Conservation (phyloP, 805 yeast genomes). For the Saccharomyces jurei region DNA sequence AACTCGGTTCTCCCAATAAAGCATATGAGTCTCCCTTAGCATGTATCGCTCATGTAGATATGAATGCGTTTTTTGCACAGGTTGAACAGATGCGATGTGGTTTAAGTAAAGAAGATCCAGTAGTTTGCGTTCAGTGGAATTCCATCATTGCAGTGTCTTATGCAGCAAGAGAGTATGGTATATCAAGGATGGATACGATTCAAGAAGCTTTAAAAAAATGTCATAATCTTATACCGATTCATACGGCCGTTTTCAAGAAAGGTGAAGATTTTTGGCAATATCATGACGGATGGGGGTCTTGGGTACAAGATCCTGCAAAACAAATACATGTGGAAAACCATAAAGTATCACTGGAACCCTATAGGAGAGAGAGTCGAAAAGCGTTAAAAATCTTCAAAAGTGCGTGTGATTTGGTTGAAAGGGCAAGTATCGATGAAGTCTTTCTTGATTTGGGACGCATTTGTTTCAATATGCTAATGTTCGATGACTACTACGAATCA, state of each 20-base stretch:
- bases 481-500: slow-evolving; percentile 8
- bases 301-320: slow-evolving; percentile 36
- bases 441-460: slow-evolving; percentile 75
- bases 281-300: slow-evolving; percentile 33
- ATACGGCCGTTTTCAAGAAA: slow-evolving; percentile 86
- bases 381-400: slow-evolving; percentile 57
- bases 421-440: slow-evolving; percentile 93
- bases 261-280: slow-evolving; percentile 85
- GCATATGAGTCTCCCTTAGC: slow-evolving; percentile 64
- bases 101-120: slow-evolving; percentile 60
- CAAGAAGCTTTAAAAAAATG: slow-evolving; percentile 67
- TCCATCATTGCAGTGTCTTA: slow-evolving; percentile 83
- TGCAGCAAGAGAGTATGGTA: slow-evolving; percentile 81
- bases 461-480: slow-evolving; percentile 38
- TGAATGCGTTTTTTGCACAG: slow-evolving; percentile 94
- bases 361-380: slow-evolving; percentile 77
- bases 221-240: slow-evolving; percentile 68
- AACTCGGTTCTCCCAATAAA: slow-evolving; percentile 37
- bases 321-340: slow-evolving; percentile 54
- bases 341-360: slow-evolving; percentile 87
- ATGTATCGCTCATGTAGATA: slow-evolving; percentile 77
- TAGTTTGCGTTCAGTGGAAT: slow-evolving; percentile 92
- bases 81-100: slow-evolving; percentile 76
- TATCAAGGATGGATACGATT: slow-evolving; percentile 67
- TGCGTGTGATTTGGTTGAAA: slow-evolving; percentile 66